A percentile compares a stretch with the other conserved stretches of the same genome.
Conservation (phyloP, 768 basidiomycete species). For the Cystoderma amianthinum region DNA sequence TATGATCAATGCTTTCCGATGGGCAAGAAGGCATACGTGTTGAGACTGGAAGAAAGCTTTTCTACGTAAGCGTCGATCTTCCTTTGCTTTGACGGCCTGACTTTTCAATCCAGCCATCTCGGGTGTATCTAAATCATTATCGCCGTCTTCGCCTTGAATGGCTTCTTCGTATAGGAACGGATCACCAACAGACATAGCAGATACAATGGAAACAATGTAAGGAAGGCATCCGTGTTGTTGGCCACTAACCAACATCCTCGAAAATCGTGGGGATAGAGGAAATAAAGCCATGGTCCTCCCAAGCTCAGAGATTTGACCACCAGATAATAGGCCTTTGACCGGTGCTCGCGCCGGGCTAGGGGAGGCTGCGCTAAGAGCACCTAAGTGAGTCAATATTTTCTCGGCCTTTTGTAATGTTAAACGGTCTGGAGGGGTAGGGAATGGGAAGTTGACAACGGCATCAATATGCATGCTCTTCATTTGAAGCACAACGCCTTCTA, state of each 20-base stretch:
- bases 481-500: conserved; percentile 93
- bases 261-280: conserved; percentile 89
- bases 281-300: conserved; percentile 93
- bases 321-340: conserved; percentile 9
- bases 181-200: conserved; percentile 89
- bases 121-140: conserved; percentile 27
- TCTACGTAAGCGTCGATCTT: conserved; percentile 51
- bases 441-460: conserved; percentile 93
- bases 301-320: conserved; percentile 75
- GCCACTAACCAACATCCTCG: conserved; percentile 92
- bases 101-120: conserved; percentile 35
- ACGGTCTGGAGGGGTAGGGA: conserved; percentile 92
- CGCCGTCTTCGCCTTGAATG: conserved; percentile 36
- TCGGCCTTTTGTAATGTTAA: conserved; percentile 74
- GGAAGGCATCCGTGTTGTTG: conserved; percentile 80
- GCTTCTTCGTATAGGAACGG: conserved; percentile 87
- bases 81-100: conserved; percentile 44
- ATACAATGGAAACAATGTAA: conserved; percentile 87
- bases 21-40: conserved; percentile 38
- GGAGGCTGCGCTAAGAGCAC: conserved; percentile 51
- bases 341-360: conserved; percentile 9
- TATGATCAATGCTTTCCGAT: conserved; percentile 1
- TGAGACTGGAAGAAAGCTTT: conserved; percentile 82
- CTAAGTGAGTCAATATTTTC: conserved; percentile 69
- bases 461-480: conserved; percentile 99